Evolutionary conservation across 805 yeast genomes (phyloP), one percentile per base, ranked within the genome.

Genomic region (Nakazawaea populi): DNA sequence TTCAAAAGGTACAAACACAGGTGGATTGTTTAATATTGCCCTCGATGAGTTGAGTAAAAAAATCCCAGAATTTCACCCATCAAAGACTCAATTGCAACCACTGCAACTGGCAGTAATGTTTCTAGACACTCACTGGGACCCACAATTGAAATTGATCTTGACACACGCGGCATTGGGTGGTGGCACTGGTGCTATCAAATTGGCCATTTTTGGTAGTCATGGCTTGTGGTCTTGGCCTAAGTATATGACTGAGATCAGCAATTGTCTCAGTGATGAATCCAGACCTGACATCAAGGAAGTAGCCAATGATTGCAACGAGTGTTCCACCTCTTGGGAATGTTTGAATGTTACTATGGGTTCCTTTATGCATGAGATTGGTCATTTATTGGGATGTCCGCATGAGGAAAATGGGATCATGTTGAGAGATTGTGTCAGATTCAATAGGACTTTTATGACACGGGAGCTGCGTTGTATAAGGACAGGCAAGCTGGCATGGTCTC

Each of bases 131-230:
- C 90, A 85, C 61, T 94, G 89, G 87, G 96, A 91, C 64, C 66
- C 71, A 2, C 59, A 68, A 41, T 66, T 69, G 34, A 72, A 80
- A 18, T 67, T 87, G 55, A 82, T 94, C 45, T 65, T 82, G 37
- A 89, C 89, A 2, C 98, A 94, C 68, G 97, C 97, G 2, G 98
- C 98, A 0, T 69, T 92, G 14, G 98, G 98, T 44, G 98, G 98
- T 31, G 94, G 94, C 10, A 75, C 76, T 29, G 83, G 76, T 41
- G 71, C 80, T 42, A 71, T 89, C 42, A 82, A 82, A 55, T 68
- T 94, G 49, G 98, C 96, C 1, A 89, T 94, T 8, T 92, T 91
- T 67, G 99, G 99, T 5, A 84, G 96, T 6, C 98, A 94, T 61
- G 94, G 96, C 0, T 57, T 89, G 10, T 91, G 87, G 64, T 80